These are phyloP conservation scores for Boletus reticulatus DNA, from an alignment of 768 basidiomycete genomes.

Conservation along the genomic window DNA sequence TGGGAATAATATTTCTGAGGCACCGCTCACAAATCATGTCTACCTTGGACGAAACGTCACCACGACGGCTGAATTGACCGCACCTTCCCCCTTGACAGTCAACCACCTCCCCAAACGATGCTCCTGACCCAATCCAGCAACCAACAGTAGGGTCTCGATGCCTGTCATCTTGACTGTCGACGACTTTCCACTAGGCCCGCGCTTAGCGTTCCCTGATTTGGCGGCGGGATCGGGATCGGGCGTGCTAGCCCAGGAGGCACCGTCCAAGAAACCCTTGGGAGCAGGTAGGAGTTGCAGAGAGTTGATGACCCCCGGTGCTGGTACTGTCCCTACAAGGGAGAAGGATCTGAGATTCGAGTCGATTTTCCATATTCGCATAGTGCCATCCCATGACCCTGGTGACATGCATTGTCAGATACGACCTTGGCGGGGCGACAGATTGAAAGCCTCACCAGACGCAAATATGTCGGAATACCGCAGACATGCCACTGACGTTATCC, in stretches of 20 bases:
- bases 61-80: slow-evolving; percentile 70
- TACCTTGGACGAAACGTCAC: slow-evolving; percentile 46
- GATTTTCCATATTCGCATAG: slow-evolving; percentile 88
- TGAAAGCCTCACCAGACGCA: slow-evolving; percentile 63
- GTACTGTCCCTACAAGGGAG: slow-evolving; percentile 57
- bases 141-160: slow-evolving; percentile 50
- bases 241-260: slow-evolving; percentile 40
- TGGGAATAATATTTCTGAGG: too few species aligned
- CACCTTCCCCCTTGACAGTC: slow-evolving; percentile 65
- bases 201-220: neutral
- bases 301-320: slow-evolving; percentile 82
- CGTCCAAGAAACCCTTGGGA: slow-evolving; percentile 39
- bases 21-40: slow-evolving; percentile 6
- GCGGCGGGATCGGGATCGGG: neutral
- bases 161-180: slow-evolving; percentile 29
- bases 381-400: slow-evolving; percentile 91
- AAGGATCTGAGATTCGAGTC: slow-evolving; percentile 79
- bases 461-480: slow-evolving; percentile 90
- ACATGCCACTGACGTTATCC: slow-evolving; percentile 84
- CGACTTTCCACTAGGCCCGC: slow-evolving; percentile 1
- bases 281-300: slow-evolving; percentile 78
- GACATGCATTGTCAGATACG: slow-evolving; percentile 1
- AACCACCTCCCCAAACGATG: slow-evolving; percentile 90
- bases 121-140: slow-evolving; percentile 85
- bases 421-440: neutral